Percentiles rank a stretch among this genome's conserved stretches.
Evolutionary conservation across 176 grass and related monocot genomes (phyloP).

Genomic region (Eremochloa ophiuroides): DNA sequence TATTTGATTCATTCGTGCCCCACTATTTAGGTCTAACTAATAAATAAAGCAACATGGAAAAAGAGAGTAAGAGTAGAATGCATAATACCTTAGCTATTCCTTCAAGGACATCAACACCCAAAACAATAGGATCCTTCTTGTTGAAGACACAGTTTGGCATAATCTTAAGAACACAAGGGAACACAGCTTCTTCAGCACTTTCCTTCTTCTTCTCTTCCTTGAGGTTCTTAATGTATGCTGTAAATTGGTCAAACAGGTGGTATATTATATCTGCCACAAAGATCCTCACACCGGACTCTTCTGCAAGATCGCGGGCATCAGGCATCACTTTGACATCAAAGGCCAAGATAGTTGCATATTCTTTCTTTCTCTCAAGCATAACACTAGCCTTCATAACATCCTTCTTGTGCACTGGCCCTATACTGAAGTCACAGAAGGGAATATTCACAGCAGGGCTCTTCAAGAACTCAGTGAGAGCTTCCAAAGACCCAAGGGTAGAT

Average conservation of each 20-base stretch:
- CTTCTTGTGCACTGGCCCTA: constrained; percentile 96
- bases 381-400: constrained; percentile 96
- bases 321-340: constrained; percentile 99
- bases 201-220: constrained; percentile 90
- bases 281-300: constrained; percentile 77
- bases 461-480: constrained; percentile 83
- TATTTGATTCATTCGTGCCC: not conserved
- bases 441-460: constrained; percentile 82
- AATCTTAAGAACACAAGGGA: constrained; percentile 86
- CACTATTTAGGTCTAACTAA: not conserved
- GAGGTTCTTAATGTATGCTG: constrained; percentile 78
- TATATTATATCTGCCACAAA: constrained; percentile 97
- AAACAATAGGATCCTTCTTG: constrained; percentile 91
- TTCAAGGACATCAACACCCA: constrained; percentile 92
- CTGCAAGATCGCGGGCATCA: constrained; percentile 80
- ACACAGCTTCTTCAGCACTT: constrained; percentile 79
- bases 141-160: constrained; percentile 90
- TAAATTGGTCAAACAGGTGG: constrained; percentile 90
- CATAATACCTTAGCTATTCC: constrained; percentile 76
- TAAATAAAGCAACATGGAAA: not conserved
- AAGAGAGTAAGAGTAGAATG: not conserved
- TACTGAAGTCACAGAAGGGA: constrained; percentile 83
- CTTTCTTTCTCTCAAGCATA: constrained; percentile 94
- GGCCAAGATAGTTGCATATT: constrained; percentile 94
- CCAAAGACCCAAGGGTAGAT: constrained; percentile 87